Conservation (phyloP, 2,329 filamentous ascomycete genomes). For the Tricladium varicosporioides region DNA sequence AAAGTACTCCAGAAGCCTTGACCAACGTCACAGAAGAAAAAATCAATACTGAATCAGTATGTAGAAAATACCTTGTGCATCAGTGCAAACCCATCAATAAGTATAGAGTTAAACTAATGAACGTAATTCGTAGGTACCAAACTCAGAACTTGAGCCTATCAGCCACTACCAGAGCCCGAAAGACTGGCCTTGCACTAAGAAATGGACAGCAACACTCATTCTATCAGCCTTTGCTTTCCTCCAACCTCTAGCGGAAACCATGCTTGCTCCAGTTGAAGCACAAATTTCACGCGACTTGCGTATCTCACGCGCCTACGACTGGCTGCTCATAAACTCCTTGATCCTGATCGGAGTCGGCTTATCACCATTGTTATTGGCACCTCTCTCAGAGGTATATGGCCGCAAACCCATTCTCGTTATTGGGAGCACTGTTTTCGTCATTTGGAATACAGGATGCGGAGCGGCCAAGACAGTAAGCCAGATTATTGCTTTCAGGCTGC, state of each 20-base stretch:
- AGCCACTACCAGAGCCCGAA: neutral
- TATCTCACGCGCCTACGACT: neutral
- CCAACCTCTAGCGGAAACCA: neutral
- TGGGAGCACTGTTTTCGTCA: neutral
- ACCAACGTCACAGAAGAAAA: neutral
- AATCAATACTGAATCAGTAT: neutral
- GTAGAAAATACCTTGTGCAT: neutral
- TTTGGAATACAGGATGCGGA: neutral
- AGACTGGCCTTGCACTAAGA: neutral
- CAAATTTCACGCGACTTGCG: neutral
- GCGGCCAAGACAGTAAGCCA: neutral
- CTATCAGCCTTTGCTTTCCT: neutral
- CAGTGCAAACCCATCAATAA: neutral
- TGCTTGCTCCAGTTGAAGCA: neutral
- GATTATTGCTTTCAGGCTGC: neutral
- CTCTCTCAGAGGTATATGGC: neutral
- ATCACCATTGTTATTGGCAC: neutral
- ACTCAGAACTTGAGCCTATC: neutral
- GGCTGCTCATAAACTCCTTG: neutral
- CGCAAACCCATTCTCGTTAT: neutral
- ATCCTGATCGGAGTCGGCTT: neutral
- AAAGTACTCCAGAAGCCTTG: neutral
- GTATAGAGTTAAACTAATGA: neutral
- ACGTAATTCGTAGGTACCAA: neutral
- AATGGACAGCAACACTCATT: neutral